These are phyloP conservation scores for Podospora bellae-mahoneyi DNA, from an alignment of 495 filamentous ascomycete genomes.

Conservation along the genomic window DNA sequence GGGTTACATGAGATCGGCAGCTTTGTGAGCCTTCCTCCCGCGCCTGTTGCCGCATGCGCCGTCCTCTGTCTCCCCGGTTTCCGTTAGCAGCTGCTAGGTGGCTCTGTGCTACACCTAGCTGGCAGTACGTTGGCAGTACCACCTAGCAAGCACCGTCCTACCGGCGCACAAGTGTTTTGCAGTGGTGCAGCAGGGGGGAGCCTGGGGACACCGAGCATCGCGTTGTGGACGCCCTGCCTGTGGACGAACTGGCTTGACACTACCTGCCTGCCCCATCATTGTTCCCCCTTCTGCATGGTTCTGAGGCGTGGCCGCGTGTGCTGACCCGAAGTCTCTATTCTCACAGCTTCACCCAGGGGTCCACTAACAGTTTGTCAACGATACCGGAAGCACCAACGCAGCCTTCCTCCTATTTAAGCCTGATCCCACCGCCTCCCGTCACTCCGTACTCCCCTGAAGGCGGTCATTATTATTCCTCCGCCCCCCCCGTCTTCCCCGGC, in stretches of 20 bases:
- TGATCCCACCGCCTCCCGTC: slow-evolving; percentile 44
- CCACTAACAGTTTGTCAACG: slow-evolving; percentile 43
- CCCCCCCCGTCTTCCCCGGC: slow-evolving; percentile 42
- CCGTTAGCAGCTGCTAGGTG: slow-evolving; percentile 19
- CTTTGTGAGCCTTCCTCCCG: slow-evolving; percentile 28
- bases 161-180: slow-evolving; percentile 36
- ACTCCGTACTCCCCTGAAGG: slow-evolving; percentile 46
- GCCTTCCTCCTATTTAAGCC: slow-evolving; percentile 42
- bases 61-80: slow-evolving; percentile 40
- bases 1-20: slow-evolving; percentile 36
- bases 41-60: slow-evolving; percentile 34
- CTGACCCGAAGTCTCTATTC: slow-evolving; percentile 30
- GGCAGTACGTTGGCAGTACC: slow-evolving; percentile 32
- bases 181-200: slow-evolving; percentile 7
- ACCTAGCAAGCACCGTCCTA: slow-evolving; percentile 34
- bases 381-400: slow-evolving; percentile 44
- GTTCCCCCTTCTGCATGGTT: slow-evolving; percentile 15
- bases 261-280: slow-evolving; percentile 2
- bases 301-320: slow-evolving; percentile 31
- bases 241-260: not conserved
- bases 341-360: slow-evolving; percentile 47
- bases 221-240: slow-evolving; percentile 12
- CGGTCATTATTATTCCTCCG: slow-evolving; percentile 41
- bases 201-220: not conserved
- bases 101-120: slow-evolving; percentile 43